Evolutionary conservation across 495 filamentous ascomycete genomes (phyloP).

Genomic region (Penicillium waksmanii): DNA sequence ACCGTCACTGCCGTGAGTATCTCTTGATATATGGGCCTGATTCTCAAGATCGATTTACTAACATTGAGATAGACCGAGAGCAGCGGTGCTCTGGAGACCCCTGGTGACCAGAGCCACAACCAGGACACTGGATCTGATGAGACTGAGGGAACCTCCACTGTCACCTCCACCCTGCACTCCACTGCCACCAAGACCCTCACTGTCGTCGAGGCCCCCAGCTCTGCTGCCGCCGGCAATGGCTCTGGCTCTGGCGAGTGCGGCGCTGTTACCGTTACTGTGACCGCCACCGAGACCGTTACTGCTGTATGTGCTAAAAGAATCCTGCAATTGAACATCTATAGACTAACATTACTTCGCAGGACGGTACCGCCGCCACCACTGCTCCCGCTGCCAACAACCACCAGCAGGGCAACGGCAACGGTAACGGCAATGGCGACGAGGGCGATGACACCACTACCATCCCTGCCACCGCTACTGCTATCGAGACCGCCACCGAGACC

Average conservation of each 20-base stretch:
- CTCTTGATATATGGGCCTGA: too few species aligned
- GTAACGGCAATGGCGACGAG: constrained; percentile 5
- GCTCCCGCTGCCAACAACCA: constrained; percentile 17
- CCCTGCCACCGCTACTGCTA: constrained; percentile 14
- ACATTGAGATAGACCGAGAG: constrained; percentile 18
- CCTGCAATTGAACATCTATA: neutral
- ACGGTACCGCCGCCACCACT: constrained; percentile 12
- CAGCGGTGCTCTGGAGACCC: constrained; percentile 5
- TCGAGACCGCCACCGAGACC: constrained; percentile 11
- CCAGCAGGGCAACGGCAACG: constrained; percentile 8
- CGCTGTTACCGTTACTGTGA: constrained; percentile 32
- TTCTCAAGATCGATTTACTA: constrained; percentile 11
- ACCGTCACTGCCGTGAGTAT: constrained; percentile 46
- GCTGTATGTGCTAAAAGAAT: constrained; percentile 21
- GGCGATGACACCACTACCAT: constrained; percentile 15
- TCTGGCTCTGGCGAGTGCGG: constrained; percentile 23
- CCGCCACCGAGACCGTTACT: constrained; percentile 33
- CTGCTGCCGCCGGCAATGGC: constrained; percentile 21
- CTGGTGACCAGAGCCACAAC: constrained; percentile 10
- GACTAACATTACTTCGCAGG: constrained; percentile 15
- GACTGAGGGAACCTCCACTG: neutral
- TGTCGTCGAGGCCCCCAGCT: constrained; percentile 29
- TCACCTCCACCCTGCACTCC: constrained; percentile 30
- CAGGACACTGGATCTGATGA: constrained; percentile 6
- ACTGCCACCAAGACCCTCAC: constrained; percentile 38